These are phyloP conservation scores for Alloascoidea hylecoeti DNA, from an alignment of 805 yeast genomes.

Conservation along the genomic window DNA sequence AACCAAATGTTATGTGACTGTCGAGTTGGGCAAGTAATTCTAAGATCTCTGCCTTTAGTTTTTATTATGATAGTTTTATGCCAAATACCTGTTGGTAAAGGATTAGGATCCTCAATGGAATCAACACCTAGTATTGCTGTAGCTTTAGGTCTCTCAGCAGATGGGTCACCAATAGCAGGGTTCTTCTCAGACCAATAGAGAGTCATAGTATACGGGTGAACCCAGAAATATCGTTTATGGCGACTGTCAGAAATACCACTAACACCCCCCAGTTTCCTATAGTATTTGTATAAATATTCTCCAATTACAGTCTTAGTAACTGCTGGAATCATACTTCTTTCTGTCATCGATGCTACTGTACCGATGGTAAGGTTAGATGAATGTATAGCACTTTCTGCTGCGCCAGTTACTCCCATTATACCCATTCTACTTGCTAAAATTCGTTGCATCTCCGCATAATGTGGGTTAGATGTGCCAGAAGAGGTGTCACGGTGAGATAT, in stretches of 20 bases:
- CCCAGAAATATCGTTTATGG: conserved; percentile 92
- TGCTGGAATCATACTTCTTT: conserved; percentile 65
- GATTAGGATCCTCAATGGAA: conserved; percentile 72
- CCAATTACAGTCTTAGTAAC: conserved; percentile 91
- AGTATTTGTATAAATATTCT: conserved; percentile 77
- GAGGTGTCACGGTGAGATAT: no score
- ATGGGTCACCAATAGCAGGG: conserved; percentile 61
- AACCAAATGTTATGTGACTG: conserved; percentile 88
- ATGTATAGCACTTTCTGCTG: no score
- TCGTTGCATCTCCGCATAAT: no score
- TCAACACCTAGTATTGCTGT: conserved; percentile 70
- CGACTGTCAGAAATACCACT: conserved; percentile 57
- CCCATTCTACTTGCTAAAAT: no score
- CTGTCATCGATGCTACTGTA: conserved; percentile 22
- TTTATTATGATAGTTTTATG: conserved; percentile 72
- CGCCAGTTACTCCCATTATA: no score
- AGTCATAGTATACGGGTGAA: conserved; percentile 86
- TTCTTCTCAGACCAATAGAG: conserved; percentile 79
- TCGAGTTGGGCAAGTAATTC: conserved; percentile 77
- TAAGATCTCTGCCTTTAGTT: conserved; percentile 51
- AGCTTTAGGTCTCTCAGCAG: conserved; percentile 56
- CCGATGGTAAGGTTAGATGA: conserved; percentile 1
- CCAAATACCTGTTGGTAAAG: conserved; percentile 78
- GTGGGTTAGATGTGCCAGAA: no score
- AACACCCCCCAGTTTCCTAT: conserved; percentile 58